A percentile compares a stretch with the other conserved stretches of the same genome.
phyloP scores from a whole-genome alignment of 192 early-diverging fungal species.

The Mortierella hygrophila region DNA sequence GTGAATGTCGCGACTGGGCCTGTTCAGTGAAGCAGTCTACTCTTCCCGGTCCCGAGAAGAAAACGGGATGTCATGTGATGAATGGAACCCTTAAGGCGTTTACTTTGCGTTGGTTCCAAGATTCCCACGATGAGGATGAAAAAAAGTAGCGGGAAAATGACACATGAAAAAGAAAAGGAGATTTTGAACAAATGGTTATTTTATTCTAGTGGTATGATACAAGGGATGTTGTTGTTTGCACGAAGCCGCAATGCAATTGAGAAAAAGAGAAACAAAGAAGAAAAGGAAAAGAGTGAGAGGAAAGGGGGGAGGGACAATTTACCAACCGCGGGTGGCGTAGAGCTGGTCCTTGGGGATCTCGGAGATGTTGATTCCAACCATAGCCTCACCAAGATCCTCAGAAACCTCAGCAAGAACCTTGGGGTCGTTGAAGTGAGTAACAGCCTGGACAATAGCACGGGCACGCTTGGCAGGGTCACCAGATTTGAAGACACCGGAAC shows the following conservation, averaged over 20 bases:
- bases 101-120: not conserved
- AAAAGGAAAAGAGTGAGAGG: not conserved
- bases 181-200: conserved; percentile 12
- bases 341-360: conserved; percentile 70
- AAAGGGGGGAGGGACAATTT: conserved; percentile 38
- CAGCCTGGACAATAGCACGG: conserved; percentile 94
- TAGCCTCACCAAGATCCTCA: conserved; percentile 94
- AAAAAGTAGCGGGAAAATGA: not conserved
- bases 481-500: conserved; percentile 97
- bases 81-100: not conserved
- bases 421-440: conserved; percentile 94
- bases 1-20: not conserved
- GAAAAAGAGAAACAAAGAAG: not conserved
- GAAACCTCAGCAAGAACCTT: conserved; percentile 90
- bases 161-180: not conserved
- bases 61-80: not conserved
- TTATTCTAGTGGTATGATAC: conserved; percentile 3
- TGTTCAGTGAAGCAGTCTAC: not conserved
- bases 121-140: conserved; percentile 22
- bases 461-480: conserved; percentile 96
- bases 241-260: no score
- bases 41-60: not conserved
- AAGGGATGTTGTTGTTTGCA: not conserved
- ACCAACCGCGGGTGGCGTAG: conserved; percentile 74
- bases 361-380: conserved; percentile 96